These are phyloP conservation scores for Triangularia verruculosa DNA, from an alignment of 2,329 filamentous ascomycete genomes.

Conservation along the genomic window DNA sequence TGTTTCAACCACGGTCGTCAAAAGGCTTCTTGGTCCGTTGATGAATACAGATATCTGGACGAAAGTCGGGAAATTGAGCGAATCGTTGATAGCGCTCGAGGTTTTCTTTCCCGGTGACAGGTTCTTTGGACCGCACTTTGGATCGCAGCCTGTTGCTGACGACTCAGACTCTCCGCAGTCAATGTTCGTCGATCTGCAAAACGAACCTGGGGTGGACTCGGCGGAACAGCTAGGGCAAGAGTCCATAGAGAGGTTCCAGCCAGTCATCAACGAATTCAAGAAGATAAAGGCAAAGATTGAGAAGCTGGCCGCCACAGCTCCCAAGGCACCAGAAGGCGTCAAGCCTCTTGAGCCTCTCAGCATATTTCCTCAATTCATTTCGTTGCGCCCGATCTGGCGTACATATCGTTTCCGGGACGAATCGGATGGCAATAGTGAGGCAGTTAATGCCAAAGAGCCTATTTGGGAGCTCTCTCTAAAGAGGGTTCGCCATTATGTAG, in stretches of 20 bases:
- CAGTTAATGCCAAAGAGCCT: not conserved
- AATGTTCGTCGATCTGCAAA: not conserved
- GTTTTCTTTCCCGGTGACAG: not conserved
- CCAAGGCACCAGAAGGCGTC: no score
- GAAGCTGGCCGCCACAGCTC: not conserved
- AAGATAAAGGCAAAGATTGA: not conserved
- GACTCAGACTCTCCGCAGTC: not conserved
- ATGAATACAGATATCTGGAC: not conserved
- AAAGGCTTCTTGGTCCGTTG: not conserved
- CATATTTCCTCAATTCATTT: conserved; percentile 23
- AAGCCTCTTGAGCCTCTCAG: not conserved
- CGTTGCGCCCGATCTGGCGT: conserved; percentile 23
- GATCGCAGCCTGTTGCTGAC: not conserved
- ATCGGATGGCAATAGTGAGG: not conserved
- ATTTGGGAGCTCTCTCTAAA: conserved; percentile 2
- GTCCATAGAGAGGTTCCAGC: not conserved
- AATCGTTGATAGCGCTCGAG: not conserved
- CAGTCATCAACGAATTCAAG: not conserved
- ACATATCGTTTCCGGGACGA: conserved; percentile 11
- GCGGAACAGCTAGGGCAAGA: no score
- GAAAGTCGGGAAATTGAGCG: not conserved
- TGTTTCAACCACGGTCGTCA: not conserved
- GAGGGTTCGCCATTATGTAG: conserved; percentile 2
- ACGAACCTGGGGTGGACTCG: no score
- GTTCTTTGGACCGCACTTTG: not conserved